Evolutionary conservation across 306 rosid genomes (phyloP).

Genomic region (Cucumis sativus): Cucumber_9930_V3 NC_026660.2:12682001-12682500

Average conservation of each 20-base stretch:
- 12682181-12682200: background rate
- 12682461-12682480: constrained; percentile 48
- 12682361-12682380: constrained; percentile 5
- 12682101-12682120: background rate
- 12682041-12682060: background rate
- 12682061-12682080: background rate
- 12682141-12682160: background rate
- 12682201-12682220: background rate
- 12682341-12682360: background rate
- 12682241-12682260: background rate
- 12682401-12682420: background rate
- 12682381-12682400: background rate
- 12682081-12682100: background rate
- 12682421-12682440: too few relatives aligned
- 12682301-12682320: background rate
- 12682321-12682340: constrained; percentile 4
- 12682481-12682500: constrained; percentile 74
- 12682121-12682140: background rate
- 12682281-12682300: background rate
- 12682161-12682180: background rate
- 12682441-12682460: background rate
- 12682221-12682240: background rate
- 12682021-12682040: background rate
- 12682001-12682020: background rate
- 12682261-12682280: background rate